phyloP scores from a whole-genome alignment of 805 yeast species.

The Metschnikowia chrysomelidarum region DNA sequence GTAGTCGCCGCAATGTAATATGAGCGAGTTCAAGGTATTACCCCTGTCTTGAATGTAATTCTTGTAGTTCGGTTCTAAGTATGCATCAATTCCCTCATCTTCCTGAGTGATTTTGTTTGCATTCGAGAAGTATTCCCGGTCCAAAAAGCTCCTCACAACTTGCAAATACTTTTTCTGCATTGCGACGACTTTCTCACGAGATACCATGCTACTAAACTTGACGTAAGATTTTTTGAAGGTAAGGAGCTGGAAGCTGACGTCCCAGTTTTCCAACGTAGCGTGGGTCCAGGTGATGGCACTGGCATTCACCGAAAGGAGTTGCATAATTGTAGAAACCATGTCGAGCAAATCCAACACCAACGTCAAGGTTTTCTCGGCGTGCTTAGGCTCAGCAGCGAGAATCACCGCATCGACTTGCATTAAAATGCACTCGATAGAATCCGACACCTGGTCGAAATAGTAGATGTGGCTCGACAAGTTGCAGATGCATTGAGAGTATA shows the following conservation, averaged over 20 bases:
- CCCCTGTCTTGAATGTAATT: slow-evolving; percentile 41
- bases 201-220: slow-evolving; percentile 8
- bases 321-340: slow-evolving; percentile 32
- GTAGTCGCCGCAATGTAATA: slow-evolving; percentile 36
- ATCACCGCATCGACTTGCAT: slow-evolving; percentile 39
- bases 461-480: slow-evolving; percentile 75
- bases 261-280: slow-evolving; percentile 45
- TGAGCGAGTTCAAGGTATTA: slow-evolving; percentile 40
- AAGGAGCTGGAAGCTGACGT: slow-evolving; percentile 34
- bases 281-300: slow-evolving; percentile 42
- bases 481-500: slow-evolving; percentile 57
- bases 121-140: slow-evolving; percentile 23
- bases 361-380: slow-evolving; percentile 15
- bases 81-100: slow-evolving; percentile 16
- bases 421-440: slow-evolving; percentile 70
- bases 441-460: slow-evolving; percentile 83
- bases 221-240: slow-evolving; percentile 20
- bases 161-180: slow-evolving; percentile 41
- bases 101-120: slow-evolving; percentile 16
- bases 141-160: slow-evolving; percentile 36
- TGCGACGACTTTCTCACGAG: slow-evolving; percentile 24
- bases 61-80: slow-evolving; percentile 39
- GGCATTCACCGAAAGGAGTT: slow-evolving; percentile 29
- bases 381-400: slow-evolving; percentile 9
- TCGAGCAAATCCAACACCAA: slow-evolving; percentile 31